Evolutionary conservation across 345 rosid genomes (phyloP), one percentile per base, ranked within the genome.

Genomic region (Lepidium africanum): DNA sequence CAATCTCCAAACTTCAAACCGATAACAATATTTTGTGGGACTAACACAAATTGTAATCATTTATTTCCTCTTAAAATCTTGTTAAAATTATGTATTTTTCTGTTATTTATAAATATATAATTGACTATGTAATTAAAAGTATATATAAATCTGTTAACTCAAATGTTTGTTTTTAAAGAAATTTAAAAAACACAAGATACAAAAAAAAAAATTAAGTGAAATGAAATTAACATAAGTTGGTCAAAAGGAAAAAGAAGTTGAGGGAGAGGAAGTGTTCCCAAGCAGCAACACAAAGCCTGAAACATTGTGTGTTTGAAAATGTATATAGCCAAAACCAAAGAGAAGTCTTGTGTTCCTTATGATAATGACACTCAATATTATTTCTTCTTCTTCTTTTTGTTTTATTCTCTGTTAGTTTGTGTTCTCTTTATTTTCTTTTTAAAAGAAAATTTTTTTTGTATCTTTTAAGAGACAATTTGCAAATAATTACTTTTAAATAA

Each of bases 361-460:
- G 63, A 74, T 67, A 73, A 74, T 67, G 77, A 74, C 77, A 67
- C 68, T 74, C 50, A 59, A 73, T 59, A 74, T 74, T 52, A 59
- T 67, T 17, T 73, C 33, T 43, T 65, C 60, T 50, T 42, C 55
- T 21, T 21, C 23, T 67, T 66, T 12, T 59, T 66, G 67, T 33
- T 58, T 73, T 65, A 58, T 32, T 17, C 16, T 53, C 6, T 71
- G 68, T 61, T 60, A 51, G 59, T 55, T 72, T 25, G 52, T 57
- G 51, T 62, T 63, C 58, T 40, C 56, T 72, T 10, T 72, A 9
- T 16, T 0, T 67, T 9, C 40, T 14, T 25, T 19, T 17, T 1
- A 30, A 19, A 13, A 45, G 38, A 21, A 7, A 40, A 30, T 6
- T 5, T 43, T 23, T 49, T 41, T 35, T 21, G 25, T 53, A 35